Percentiles rank a stretch among this genome's conserved stretches.
These are phyloP conservation scores for Cicer yamashitae DNA, from an alignment of 306 rosid genomes.

Conservation along the genomic window DNA sequence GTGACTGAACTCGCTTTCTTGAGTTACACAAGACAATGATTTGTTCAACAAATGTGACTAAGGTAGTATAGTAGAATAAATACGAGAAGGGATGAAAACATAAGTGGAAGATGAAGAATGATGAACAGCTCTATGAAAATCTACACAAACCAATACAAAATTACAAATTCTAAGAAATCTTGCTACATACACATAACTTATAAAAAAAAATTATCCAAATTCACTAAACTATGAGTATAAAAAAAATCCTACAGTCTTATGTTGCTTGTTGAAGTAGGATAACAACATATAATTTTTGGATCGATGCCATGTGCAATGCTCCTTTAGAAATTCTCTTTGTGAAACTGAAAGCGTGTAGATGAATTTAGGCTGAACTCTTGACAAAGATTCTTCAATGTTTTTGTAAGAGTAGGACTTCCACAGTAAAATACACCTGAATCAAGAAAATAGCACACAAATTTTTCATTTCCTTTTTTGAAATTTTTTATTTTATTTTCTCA, in stretches of 20 bases:
- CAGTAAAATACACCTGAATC: conserved; percentile 91
- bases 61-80: too few species aligned
- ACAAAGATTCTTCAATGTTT: conserved; percentile 49
- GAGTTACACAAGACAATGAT: too few species aligned
- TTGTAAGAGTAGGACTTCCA: conserved; percentile 63
- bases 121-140: background rate
- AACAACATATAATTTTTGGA: background rate
- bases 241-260: conserved; percentile 29
- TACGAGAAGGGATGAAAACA: background rate
- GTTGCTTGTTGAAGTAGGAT: conserved; percentile 24
- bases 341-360: conserved; percentile 70
- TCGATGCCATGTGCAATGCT: conserved; percentile 15
- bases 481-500: conserved; percentile 7
- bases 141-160: conserved; percentile 11
- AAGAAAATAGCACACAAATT: conserved; percentile 22
- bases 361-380: conserved; percentile 50
- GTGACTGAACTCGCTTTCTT: too few species aligned
- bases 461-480: conserved; percentile 4
- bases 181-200: conserved; percentile 33
- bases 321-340: conserved; percentile 82
- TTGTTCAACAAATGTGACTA: too few species aligned
- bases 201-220: conserved; percentile 7
- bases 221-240: background rate
- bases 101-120: background rate
- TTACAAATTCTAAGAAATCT: conserved; percentile 15